phyloP scores from a whole-genome alignment of 2,329 filamentous ascomycete species.

The Ceratocystis lukuohia region DNA sequence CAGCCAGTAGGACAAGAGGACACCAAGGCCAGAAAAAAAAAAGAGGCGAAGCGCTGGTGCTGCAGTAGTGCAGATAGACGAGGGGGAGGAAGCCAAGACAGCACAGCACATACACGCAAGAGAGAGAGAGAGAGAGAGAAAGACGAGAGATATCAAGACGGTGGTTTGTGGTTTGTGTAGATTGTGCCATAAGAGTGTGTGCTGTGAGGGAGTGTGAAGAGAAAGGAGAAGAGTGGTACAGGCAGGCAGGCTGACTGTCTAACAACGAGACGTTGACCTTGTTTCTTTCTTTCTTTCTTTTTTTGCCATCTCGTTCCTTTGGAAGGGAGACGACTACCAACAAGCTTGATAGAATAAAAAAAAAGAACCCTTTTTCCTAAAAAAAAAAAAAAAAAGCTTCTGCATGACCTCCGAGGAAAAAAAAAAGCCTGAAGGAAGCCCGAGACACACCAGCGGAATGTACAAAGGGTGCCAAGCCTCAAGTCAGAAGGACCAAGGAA shows the following conservation, averaged over 20 bases:
- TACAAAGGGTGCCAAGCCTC: constrained; percentile 6
- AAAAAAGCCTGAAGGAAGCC: constrained; percentile 4
- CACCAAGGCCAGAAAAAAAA: background rate
- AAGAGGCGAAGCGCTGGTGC: constrained; percentile 2
- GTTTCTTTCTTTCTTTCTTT: too few species aligned
- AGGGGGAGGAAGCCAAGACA: background rate
- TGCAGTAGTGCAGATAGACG: constrained; percentile 1
- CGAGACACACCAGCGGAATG: constrained; percentile 6
- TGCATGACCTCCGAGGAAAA: background rate
- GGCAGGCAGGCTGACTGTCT: too few species aligned
- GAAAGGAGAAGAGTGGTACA: background rate
- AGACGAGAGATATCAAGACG: background rate
- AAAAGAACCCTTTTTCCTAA: background rate
- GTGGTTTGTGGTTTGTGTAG: background rate
- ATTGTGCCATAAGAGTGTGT: background rate
- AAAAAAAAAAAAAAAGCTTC: background rate
- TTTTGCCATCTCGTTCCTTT: too few species aligned
- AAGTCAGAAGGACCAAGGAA: background rate
- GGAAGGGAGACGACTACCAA: too few species aligned
- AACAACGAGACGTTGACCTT: too few species aligned
- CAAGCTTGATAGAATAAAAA: background rate
- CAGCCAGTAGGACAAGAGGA: background rate
- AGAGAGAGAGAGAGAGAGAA: background rate
- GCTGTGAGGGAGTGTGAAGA: background rate
- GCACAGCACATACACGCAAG: background rate